Evolutionary conservation across 2,329 filamentous ascomycete species (phyloP).

Genomic region (Tolypocladium amazonense): DNA sequence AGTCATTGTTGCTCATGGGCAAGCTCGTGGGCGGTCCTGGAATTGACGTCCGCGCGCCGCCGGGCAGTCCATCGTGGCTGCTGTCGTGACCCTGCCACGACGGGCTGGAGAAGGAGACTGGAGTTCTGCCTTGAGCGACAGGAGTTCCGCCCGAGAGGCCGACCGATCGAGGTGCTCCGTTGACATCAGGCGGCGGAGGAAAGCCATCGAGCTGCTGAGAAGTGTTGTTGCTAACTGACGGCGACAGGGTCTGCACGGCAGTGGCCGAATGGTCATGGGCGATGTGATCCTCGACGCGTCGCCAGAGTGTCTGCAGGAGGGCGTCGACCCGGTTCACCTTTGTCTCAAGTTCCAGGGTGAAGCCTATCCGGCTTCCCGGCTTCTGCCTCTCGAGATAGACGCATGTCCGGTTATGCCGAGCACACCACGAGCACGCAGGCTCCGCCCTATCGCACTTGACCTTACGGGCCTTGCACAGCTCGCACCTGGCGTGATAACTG

Average conservation of each 20-base stretch:
- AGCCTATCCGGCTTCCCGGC: constrained; percentile 52
- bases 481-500: constrained; percentile 19
- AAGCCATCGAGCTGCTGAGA: constrained; percentile 16
- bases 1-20: not conserved
- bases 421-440: constrained; percentile 60
- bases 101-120: constrained; percentile 25
- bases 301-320: constrained; percentile 28
- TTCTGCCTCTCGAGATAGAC: constrained; percentile 64
- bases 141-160: constrained; percentile 9
- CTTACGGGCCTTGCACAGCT: constrained; percentile 33
- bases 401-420: constrained; percentile 54
- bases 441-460: constrained; percentile 42
- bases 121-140: constrained; percentile 22
- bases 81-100: constrained; percentile 13
- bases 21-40: not conserved
- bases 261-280: constrained; percentile 18
- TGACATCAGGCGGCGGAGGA: constrained; percentile 9
- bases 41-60: constrained; percentile 4
- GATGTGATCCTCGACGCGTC: constrained; percentile 31
- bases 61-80: constrained; percentile 15
- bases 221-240: constrained; percentile 22
- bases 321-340: constrained; percentile 44
- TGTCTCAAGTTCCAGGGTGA: constrained; percentile 48
- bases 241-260: constrained; percentile 12
- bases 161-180: constrained; percentile 7